Evolutionary conservation across 768 basidiomycete species (phyloP).

Genomic region (Cystoderma amianthinum): DNA sequence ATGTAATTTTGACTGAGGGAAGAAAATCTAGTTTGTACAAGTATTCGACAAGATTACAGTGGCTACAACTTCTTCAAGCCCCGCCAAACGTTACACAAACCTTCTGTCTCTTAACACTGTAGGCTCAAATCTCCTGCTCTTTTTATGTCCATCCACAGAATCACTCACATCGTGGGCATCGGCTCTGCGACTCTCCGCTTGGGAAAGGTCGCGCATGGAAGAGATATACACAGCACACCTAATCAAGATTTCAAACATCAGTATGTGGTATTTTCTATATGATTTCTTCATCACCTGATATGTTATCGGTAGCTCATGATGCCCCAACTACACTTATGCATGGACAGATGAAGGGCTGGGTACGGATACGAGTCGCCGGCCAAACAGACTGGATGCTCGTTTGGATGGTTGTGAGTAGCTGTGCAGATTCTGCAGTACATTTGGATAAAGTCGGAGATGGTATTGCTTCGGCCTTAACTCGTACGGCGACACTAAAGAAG

Average conservation of each 20-base stretch:
- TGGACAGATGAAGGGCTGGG: too few species aligned
- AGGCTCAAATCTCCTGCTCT: constrained; percentile 82
- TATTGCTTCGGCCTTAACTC: constrained; percentile 12
- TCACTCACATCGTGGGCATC: constrained; percentile 86
- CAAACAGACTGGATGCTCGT: too few species aligned
- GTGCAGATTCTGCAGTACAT: constrained; percentile 23
- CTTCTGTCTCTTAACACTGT: constrained; percentile 93
- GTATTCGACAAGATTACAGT: constrained; percentile 70
- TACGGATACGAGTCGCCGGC: too few species aligned
- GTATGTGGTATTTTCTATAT: constrained; percentile 15
- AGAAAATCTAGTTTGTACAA: constrained; percentile 56
- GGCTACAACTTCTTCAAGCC: constrained; percentile 41
- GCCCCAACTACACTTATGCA: constrained; percentile 57
- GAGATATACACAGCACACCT: constrained; percentile 98
- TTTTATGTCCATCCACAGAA: constrained; percentile 71
- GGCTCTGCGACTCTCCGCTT: constrained; percentile 81
- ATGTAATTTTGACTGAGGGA: constrained; percentile 5
- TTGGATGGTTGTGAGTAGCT: constrained; percentile 72
- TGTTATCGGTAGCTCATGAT: constrained; percentile 28
- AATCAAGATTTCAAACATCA: constrained; percentile 64
- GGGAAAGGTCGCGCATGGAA: constrained; percentile 93
- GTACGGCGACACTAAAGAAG: constrained; percentile 21
- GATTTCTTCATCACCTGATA: constrained; percentile 2
- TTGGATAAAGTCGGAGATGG: constrained; percentile 14
- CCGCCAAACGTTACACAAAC: constrained; percentile 58